Evolutionary conservation across 2,329 filamentous ascomycete genomes (phyloP), one percentile per base, ranked within the genome.

Genomic region (Phialemonium atrogriseum): DNA sequence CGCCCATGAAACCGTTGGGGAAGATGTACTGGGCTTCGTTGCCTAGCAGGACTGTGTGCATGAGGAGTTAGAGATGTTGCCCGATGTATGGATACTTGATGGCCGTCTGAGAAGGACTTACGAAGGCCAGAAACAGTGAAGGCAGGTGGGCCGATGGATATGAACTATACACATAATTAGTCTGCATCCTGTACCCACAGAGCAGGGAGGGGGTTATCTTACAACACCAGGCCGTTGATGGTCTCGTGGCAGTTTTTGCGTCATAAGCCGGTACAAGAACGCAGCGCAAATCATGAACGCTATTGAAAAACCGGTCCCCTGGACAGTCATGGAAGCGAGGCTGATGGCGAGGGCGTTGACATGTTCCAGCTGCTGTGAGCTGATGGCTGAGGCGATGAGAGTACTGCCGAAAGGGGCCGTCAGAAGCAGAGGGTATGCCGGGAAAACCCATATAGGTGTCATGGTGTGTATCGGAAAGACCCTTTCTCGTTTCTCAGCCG

Each of bases 361-460:
- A 2, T 32, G 30, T 6, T 44, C 36, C 5, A 45, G 44, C 7
- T 42, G 45, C 6, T 44, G 41, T 3, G 47, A 44, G 12, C 40
- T 37, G 7, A 46, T 42, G 7, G 62, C 58, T 7, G 63, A 57
- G 26, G 54, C 47, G 37, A 75, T 66, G 18, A 75, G 57, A 29
- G 64, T 75, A 12, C 71, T 70, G 11, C 80, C 84, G 43, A 87
- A 77, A 0, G 84, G 80, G 0, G 80, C 84, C 14, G 81, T 75
- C 7, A 91, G 73, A 4, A 93, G 69, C 14, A 91, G 66, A 1
- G 85, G 84, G 42, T 93, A 93, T 1, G 81, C 84, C 0, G 84
- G 85, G 43, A 91, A 91, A 33, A 89, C 86, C 84, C 84, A 91
- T 12, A 86, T 77, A 0, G 84, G 84, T 1, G 84, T 91, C 85